Conservation (phyloP, 768 basidiomycete genomes). For the Piloderma croceum region DNA sequence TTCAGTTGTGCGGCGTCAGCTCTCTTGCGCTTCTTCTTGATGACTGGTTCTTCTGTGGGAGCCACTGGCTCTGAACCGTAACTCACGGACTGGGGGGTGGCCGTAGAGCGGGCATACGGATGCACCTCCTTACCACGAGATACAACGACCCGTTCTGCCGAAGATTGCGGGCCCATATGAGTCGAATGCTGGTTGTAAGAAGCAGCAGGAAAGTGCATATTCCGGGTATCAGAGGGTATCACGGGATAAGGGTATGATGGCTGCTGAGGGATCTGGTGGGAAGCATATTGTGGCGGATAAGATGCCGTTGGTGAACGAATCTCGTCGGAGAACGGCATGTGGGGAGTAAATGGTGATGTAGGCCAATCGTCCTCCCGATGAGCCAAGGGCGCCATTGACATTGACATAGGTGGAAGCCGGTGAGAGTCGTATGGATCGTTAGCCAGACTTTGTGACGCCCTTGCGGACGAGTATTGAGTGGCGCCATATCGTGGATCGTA, state of each 20-base stretch:
- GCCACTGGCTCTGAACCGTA: constrained; percentile 45
- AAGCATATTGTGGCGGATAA: constrained; percentile 48
- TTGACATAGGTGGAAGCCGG: constrained; percentile 56
- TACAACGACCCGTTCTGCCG: too few species aligned
- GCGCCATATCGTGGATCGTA: constrained; percentile 49
- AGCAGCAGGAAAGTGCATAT: too few species aligned
- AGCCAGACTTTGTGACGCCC: constrained; percentile 44
- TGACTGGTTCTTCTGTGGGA: constrained; percentile 56
- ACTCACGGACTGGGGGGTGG: too few species aligned
- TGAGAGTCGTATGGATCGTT: constrained; percentile 42
- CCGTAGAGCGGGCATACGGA: too few species aligned
- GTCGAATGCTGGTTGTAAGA: too few species aligned
- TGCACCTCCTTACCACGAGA: too few species aligned
- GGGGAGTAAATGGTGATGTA: constrained; percentile 26
- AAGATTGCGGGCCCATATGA: too few species aligned
- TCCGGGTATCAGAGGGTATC: too few species aligned
- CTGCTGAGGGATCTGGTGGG: constrained; percentile 20
- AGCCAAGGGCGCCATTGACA: constrained; percentile 40
- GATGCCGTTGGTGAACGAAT: constrained; percentile 63
- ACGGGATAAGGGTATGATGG: constrained; percentile 29
- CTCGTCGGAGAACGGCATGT: constrained; percentile 24
- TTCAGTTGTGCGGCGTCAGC: constrained; percentile 77
- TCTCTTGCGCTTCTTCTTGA: constrained; percentile 86
- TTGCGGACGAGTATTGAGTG: constrained; percentile 42
- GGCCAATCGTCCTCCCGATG: constrained; percentile 48